These are phyloP conservation scores for Aspergillus asperescens DNA, from an alignment of 495 filamentous ascomycete species.

Conservation along the genomic window DNA sequence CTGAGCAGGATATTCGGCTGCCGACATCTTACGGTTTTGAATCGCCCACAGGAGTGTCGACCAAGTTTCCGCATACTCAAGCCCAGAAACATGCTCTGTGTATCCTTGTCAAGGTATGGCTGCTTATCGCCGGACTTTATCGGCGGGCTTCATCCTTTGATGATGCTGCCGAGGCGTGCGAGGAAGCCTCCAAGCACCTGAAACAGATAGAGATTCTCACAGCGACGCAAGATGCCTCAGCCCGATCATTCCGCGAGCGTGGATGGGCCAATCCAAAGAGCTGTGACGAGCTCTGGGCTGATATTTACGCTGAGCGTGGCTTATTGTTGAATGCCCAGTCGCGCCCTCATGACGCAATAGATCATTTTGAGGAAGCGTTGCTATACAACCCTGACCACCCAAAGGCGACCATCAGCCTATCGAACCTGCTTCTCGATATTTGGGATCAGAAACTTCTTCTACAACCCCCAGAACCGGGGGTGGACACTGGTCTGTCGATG, in stretches of 20 bases:
- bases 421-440: conserved; percentile 80
- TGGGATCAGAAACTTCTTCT: conserved; percentile 57
- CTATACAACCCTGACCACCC: conserved; percentile 69
- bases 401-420: conserved; percentile 73
- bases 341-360: conserved; percentile 60
- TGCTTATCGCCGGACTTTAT: conserved; percentile 83
- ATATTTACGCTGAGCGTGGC: conserved; percentile 72
- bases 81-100: conserved; percentile 53
- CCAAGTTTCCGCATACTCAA: conserved; percentile 36
- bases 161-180: conserved; percentile 71
- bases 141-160: conserved; percentile 70
- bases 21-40: conserved; percentile 42
- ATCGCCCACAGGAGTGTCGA: conserved; percentile 37
- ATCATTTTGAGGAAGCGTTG: conserved; percentile 74
- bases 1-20: conserved; percentile 48
- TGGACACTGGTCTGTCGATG: conserved; percentile 28
- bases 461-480: conserved; percentile 32
- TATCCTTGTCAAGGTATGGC: conserved; percentile 75
- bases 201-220: conserved; percentile 40
- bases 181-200: conserved; percentile 72
- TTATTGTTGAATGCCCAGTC: conserved; percentile 58
- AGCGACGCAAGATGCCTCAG: conserved; percentile 44
- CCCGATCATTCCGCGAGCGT: conserved; percentile 49
- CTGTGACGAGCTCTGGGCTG: conserved; percentile 73
- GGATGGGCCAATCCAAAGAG: conserved; percentile 72